Evolutionary conservation across 140 eudicot species (phyloP), one percentile per base, ranked within the genome.

Genomic region (Ambrosia hybrid): DNA sequence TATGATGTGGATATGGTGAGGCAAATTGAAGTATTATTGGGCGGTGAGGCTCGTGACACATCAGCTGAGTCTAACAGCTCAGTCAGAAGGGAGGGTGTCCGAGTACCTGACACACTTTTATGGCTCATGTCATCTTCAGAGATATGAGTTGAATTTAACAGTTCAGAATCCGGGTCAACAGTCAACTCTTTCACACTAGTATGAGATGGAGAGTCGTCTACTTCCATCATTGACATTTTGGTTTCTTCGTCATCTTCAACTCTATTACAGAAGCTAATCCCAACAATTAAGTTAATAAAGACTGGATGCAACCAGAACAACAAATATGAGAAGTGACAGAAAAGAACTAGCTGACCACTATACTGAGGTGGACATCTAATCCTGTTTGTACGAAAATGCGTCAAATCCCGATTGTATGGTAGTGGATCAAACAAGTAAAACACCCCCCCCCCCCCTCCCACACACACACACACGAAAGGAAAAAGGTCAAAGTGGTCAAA

Each of bases 51-150:
- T 36, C 80, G 80, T 68, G 81, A 72, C 49, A 60, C 52, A 39
- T n/a, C 80, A 75, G 78, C 75, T 52, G 97, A 80, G 77, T 66
- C 90, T 68, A 85, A 57, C 56, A 65, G 84, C 62, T 88, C 85
- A 59, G 83, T 76, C 57, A 62, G 80, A 51, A 86, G 78, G 6
- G 85, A 80, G 68, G 97, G 81, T 73, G 84, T 79, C 82, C 65
- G 76, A 71, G 85, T 83, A 80, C 73, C 81, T 68, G 86, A 73
- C 80, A 73, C 87, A 65, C 78, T 67, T 76, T 79, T 82, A 57
- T 80, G 79, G 21, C 86, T 81, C 57, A 41, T 51, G 26, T 57
- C 67, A 70, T 85, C 90, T 75, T 83, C 81, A 38, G 72, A 68
- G 6, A 64, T 45, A 71, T 78, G 80, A 68, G 65, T 65, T 6